Evolutionary conservation across 257 asterid species (phyloP).

Genomic region (Gynochthodes officinalis): DNA sequence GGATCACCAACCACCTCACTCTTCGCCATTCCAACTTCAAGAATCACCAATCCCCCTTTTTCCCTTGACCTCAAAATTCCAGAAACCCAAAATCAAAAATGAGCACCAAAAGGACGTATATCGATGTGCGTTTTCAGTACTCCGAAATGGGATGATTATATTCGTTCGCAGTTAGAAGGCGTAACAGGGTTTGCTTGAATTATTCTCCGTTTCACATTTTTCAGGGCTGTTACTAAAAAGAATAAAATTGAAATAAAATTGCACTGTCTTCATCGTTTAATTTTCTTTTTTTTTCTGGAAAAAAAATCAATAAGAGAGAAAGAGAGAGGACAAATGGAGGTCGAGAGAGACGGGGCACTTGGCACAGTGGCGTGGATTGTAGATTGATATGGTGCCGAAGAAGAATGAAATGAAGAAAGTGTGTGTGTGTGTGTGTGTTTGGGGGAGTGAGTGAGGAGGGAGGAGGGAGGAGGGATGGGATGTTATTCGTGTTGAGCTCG

Average conservation of each 20-base stretch:
- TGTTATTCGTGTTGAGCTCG: neutral
- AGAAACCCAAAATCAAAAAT: neutral
- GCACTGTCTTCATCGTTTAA: neutral
- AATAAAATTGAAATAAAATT: neutral
- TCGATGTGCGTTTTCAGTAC: neutral
- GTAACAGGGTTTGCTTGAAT: neutral
- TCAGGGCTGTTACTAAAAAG: neutral
- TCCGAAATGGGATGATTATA: neutral
- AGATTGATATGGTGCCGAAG: constrained; percentile 25
- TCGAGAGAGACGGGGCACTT: constrained; percentile 30
- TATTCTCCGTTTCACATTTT: neutral
- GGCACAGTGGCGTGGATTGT: constrained; percentile 20
- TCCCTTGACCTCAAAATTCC: neutral
- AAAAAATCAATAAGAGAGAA: neutral
- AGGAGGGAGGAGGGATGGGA: constrained; percentile 6
- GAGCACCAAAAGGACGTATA: neutral
- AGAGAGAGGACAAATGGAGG: neutral
- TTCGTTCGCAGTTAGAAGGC: neutral
- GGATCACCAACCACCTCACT: constrained; percentile 41
- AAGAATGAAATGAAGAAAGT: constrained; percentile 21
- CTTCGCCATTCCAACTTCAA: constrained; percentile 66
- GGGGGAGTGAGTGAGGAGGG: neutral
- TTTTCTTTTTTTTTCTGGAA: neutral
- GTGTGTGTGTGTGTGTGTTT: constrained; percentile 1
- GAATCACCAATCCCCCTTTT: neutral